Conservation (phyloP, 768 basidiomycete species). For the Cantharellus anzutake region DNA sequence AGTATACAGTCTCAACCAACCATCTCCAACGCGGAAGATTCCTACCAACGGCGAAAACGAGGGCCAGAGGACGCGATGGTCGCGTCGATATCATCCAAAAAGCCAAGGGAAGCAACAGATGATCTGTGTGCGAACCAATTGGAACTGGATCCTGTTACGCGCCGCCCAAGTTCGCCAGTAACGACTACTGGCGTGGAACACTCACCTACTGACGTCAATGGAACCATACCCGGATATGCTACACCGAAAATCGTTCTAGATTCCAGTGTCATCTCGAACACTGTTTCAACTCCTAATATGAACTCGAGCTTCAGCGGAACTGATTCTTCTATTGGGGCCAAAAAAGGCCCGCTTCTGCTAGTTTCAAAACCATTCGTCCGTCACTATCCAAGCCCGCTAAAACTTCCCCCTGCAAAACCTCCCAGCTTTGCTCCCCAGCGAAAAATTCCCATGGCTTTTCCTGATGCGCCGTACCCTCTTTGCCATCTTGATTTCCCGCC, state of each 20-base stretch:
- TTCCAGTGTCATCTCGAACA: too few relatives aligned
- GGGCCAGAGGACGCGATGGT: too few relatives aligned
- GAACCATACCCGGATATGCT: neutral
- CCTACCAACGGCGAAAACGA: too few relatives aligned
- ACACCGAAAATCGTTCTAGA: too few relatives aligned
- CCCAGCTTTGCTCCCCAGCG: neutral
- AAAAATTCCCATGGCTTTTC: neutral
- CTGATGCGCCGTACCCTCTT: neutral
- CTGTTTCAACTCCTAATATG: neutral
- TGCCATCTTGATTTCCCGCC: neutral
- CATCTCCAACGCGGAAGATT: too few relatives aligned
- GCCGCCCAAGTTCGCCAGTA: neutral
- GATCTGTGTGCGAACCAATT: too few relatives aligned
- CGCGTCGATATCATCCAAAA: too few relatives aligned
- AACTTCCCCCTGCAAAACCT: neutral
- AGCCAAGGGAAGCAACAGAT: too few relatives aligned
- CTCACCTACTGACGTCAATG: neutral
- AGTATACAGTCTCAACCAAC: too few relatives aligned
- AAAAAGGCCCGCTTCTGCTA: neutral
- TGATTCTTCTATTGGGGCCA: neutral
- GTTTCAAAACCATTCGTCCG: conserved; percentile 17
- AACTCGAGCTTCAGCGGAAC: neutral
- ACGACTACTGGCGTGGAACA: neutral
- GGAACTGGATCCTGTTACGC: too few relatives aligned
- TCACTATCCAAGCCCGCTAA: conserved; percentile 11